Evolutionary conservation across 495 filamentous ascomycete species (phyloP), one percentile per base, ranked within the genome.

Genomic region (Podospora australis): DNA sequence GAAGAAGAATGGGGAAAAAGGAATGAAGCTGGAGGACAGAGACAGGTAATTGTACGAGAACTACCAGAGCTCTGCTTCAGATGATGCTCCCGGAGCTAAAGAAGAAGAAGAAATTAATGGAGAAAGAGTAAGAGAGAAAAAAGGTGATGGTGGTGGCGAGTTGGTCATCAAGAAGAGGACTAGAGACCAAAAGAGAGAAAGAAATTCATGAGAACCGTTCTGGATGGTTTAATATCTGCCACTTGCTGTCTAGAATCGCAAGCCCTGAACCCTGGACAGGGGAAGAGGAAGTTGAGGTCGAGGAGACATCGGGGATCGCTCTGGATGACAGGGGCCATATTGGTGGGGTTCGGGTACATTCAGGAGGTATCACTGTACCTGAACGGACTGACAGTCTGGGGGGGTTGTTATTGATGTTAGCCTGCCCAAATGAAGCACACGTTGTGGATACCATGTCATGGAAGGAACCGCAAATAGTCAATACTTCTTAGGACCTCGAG

Each of bases 61-160:
- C 73, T 75, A 66, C 73, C 72, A 67, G 75, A 75, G 75, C 66
- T 71, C 64, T 69, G 71, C 66, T 65, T 61, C 58, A 56, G 53
- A 46, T 52, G 58, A 46, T 57, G 61, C 63, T 59, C 57, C 30
- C 47, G 35, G 51, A 48, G 57, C 50, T 35, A 46, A 48, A 39
- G 49, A 45, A 48, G 36, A 42, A 48, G 50, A 56, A 45, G 32
- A 50, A 60, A 48, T 53, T 32, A 43, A 39, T 26, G 38, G 30
- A 23, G 50, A 58, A 58, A 42, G 44, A 41, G 55, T 29, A 29
- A 29, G 11, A 17, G 19, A 36, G 32, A 36, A 3, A 13, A 17
- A 36, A 29, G 26, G 26, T 13, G 36, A 10, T 39, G 25, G 36
- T n/a, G n/a, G n/a, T n/a, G 23, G n/a, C 6, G 22, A 44, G 50